Percentiles rank a stretch among this genome's conserved stretches.
These are phyloP conservation scores for Solanum hybrid DNA, from an alignment of 305 asterid species.

Conservation along the genomic window DNA sequence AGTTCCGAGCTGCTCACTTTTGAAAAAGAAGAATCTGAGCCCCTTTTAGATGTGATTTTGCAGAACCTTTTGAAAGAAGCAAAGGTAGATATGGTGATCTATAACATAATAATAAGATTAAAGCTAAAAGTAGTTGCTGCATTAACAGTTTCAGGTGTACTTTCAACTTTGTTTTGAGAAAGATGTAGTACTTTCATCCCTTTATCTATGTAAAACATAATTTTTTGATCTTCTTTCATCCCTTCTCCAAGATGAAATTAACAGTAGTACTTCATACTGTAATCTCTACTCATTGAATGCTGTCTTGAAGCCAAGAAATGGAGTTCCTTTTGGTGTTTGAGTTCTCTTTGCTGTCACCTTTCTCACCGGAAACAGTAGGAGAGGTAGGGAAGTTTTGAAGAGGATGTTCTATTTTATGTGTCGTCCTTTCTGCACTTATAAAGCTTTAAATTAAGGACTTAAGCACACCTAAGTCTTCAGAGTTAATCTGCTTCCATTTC, in stretches of 20 bases:
- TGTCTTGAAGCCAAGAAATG: background rate
- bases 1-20: constrained; percentile 24
- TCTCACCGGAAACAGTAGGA: background rate
- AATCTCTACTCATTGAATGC: background rate
- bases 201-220: background rate
- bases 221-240: background rate
- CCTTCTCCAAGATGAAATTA: background rate
- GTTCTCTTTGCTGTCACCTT: background rate
- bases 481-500: background rate
- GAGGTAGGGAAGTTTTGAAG: background rate
- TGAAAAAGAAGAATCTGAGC: constrained; percentile 35
- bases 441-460: background rate
- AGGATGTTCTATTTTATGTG: background rate
- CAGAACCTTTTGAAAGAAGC: constrained; percentile 58
- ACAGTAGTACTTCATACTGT: background rate
- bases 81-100: constrained; percentile 35
- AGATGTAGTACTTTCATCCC: background rate
- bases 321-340: background rate
- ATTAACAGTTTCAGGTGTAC: background rate
- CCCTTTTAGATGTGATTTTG: constrained; percentile 63
- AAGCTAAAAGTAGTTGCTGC: background rate
- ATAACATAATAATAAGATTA: background rate
- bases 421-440: background rate
- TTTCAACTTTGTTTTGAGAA: background rate
- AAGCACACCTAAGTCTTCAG: background rate